A percentile compares a stretch with the other conserved stretches of the same genome.
Evolutionary conservation across 331 rosid species (phyloP).

Genomic region (Pyracantha coccinea): DNA sequence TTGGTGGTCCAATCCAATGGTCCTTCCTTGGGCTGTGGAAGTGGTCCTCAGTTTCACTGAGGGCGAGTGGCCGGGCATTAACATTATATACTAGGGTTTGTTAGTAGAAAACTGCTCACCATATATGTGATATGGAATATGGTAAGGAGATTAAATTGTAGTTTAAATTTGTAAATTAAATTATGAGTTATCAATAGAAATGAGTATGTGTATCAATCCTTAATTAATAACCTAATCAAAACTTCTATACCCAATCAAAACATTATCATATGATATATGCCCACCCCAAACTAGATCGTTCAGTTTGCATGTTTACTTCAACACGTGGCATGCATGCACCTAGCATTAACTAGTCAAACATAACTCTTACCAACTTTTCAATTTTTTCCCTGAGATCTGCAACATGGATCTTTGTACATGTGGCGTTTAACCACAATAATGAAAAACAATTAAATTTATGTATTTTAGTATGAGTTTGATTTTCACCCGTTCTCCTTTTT

Average conservation of each 20-base stretch:
- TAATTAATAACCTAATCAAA: too few relatives aligned
- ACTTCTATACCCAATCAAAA: too few relatives aligned
- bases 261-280: too few relatives aligned
- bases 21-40: constrained; percentile 33
- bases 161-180: too few relatives aligned
- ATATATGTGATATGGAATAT: background rate
- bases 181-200: fast-evolving
- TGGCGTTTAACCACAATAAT: too few relatives aligned
- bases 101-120: background rate
- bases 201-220: too few relatives aligned
- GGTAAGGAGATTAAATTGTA: too few relatives aligned
- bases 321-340: constrained; percentile 1
- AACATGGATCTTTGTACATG: too few relatives aligned
- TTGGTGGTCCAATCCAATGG: constrained; percentile 47
- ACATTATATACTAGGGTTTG: background rate
- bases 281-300: background rate
- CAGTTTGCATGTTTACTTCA: background rate
- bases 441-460: too few relatives aligned
- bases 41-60: constrained; percentile 36
- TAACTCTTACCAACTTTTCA: background rate
- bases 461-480: too few relatives aligned
- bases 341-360: background rate
- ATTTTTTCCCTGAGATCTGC: too few relatives aligned
- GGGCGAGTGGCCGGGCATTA: background rate
- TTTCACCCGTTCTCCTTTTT: fast-evolving